Percentiles rank a stretch among this genome's conserved stretches.
These are phyloP conservation scores for Stagonosporopsis tanaceti DNA, from an alignment of 2,329 filamentous ascomycete species.

Conservation along the genomic window DNA sequence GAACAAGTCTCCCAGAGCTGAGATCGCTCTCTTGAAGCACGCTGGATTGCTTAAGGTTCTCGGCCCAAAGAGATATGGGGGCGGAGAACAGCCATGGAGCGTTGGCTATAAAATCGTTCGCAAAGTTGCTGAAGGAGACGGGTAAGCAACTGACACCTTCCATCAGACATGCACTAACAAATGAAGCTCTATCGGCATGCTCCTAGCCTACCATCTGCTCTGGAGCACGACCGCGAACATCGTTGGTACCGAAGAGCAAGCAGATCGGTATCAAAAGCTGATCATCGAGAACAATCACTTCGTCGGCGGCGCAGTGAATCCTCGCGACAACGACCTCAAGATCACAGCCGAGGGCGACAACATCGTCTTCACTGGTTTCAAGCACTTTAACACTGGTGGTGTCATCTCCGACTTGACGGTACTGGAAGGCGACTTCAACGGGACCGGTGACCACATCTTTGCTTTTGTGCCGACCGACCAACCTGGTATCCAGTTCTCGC, in stretches of 20 bases:
- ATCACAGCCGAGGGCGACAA: slow-evolving; percentile 64
- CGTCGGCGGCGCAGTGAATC: slow-evolving; percentile 70
- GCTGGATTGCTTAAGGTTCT: slow-evolving; percentile 61
- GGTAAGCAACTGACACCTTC: slow-evolving; percentile 46
- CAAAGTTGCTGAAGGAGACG: slow-evolving; percentile 70
- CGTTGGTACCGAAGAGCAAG: slow-evolving; percentile 67
- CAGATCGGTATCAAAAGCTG: slow-evolving; percentile 63
- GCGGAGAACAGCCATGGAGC: slow-evolving; percentile 62
- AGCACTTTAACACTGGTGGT: slow-evolving; percentile 73
- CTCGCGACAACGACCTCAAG: slow-evolving; percentile 67
- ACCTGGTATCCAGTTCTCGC: slow-evolving; percentile 63
- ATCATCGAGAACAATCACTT: slow-evolving; percentile 72
- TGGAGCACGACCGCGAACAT: slow-evolving; percentile 70
- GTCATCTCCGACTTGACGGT: slow-evolving; percentile 72
- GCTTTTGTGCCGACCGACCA: slow-evolving; percentile 67
- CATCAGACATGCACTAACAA: neutral
- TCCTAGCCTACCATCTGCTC: slow-evolving; percentile 70
- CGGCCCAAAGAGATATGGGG: slow-evolving; percentile 60
- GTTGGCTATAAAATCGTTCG: slow-evolving; percentile 67
- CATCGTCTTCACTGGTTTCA: slow-evolving; percentile 68
- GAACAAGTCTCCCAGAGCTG: slow-evolving; percentile 61
- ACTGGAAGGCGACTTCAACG: slow-evolving; percentile 68
- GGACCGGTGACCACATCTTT: slow-evolving; percentile 68
- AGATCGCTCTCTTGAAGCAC: slow-evolving; percentile 61
- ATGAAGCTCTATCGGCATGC: slow-evolving; percentile 65